Conservation (phyloP, 1,139 yeast species). For the Entelexis sorbosivorans region DNA sequence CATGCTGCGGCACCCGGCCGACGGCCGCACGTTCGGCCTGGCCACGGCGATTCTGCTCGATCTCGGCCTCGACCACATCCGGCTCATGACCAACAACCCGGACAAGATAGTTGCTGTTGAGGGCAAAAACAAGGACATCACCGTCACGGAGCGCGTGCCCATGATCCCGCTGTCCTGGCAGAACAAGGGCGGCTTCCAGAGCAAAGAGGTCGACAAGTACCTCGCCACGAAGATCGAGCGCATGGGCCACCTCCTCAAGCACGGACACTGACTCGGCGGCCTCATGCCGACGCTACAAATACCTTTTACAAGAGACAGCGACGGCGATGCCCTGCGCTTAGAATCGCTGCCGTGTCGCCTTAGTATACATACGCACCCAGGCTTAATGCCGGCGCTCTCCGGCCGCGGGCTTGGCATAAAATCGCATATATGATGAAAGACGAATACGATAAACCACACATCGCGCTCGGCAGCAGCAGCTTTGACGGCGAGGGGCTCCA, state of each 20-base stretch:
- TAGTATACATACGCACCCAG: neutral
- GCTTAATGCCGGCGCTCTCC: neutral
- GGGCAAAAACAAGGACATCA: slow-evolving; percentile 59
- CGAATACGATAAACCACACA: too few relatives aligned
- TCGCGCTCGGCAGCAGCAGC: too few relatives aligned
- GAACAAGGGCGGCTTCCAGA: slow-evolving; percentile 56
- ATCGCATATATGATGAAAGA: neutral
- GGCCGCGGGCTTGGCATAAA: neutral
- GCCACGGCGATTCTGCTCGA: slow-evolving; percentile 90
- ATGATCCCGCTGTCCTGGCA: slow-evolving; percentile 96
- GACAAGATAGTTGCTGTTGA: slow-evolving; percentile 93
- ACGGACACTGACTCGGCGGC: neutral
- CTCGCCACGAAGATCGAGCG: slow-evolving; percentile 86
- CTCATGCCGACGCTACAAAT: too few relatives aligned
- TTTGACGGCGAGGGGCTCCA: too few relatives aligned
- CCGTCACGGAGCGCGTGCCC: slow-evolving; percentile 77
- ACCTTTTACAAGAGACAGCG: too few relatives aligned
- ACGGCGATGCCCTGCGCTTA: too few relatives aligned
- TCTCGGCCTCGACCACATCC: slow-evolving; percentile 60
- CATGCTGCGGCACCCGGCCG: slow-evolving; percentile 90
- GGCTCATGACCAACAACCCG: slow-evolving; percentile 85
- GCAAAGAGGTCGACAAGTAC: slow-evolving; percentile 84
- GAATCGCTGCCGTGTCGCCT: neutral
- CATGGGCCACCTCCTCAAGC: slow-evolving; percentile 83
- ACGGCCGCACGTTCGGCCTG: slow-evolving; percentile 80